A percentile compares a stretch with the other conserved stretches of the same genome.
Conservation (phyloP, 305 asterid genomes). For the Fraxinus ornus region DNA sequence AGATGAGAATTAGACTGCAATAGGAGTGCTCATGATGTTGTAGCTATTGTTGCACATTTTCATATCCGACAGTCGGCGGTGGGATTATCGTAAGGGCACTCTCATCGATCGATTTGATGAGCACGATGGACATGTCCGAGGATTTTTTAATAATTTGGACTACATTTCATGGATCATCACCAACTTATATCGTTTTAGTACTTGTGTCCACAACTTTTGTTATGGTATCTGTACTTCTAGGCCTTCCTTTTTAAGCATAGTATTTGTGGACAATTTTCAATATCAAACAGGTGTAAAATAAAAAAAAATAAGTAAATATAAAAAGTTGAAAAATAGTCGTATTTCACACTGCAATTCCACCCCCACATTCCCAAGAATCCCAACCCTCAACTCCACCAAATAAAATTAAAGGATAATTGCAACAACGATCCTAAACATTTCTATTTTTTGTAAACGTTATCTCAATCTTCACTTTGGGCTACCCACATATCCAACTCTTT, state of each 20-base stretch:
- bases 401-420: too few relatives aligned
- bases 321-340: too few relatives aligned
- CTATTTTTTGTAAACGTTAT: too few relatives aligned
- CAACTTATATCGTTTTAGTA: neutral
- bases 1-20: constrained; percentile 69
- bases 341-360: neutral
- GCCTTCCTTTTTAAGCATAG: neutral
- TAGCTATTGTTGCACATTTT: constrained; percentile 67
- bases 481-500: too few relatives aligned
- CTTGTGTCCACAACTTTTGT: neutral
- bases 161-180: neutral
- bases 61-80: constrained; percentile 54
- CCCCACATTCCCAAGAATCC: too few relatives aligned
- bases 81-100: too few relatives aligned
- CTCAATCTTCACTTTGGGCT: too few relatives aligned
- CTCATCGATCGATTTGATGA: too few relatives aligned
- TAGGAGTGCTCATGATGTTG: constrained; percentile 73
- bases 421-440: too few relatives aligned
- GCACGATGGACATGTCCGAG: too few relatives aligned
- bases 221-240: neutral
- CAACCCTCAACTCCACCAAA: too few relatives aligned
- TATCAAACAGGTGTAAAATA: neutral
- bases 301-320: too few relatives aligned
- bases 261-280: neutral
- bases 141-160: neutral